Percentiles rank a stretch among this genome's conserved stretches.
Evolutionary conservation across 306 rosid species (phyloP).

Genomic region (Lupinus albus): DNA sequence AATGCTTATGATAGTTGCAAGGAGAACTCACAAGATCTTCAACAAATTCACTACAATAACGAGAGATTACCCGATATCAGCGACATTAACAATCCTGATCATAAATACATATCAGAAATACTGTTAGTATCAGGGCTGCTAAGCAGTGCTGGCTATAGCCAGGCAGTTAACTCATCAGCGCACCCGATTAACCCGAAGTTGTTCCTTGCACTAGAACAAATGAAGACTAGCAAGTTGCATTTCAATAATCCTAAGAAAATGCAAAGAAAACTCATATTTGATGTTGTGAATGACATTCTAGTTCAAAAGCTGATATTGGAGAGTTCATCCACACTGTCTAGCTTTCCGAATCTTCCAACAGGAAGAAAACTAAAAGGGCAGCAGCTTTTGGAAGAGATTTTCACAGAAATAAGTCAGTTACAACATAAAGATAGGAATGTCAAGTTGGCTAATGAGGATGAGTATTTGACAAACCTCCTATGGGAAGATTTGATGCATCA

Average conservation of each 20-base stretch:
- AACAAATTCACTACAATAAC: conserved; percentile 39
- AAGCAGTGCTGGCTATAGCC: conserved; percentile 45
- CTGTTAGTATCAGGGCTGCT: conserved; percentile 65
- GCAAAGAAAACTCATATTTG: conserved; percentile 76
- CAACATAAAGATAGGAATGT: conserved; percentile 45
- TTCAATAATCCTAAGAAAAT: conserved; percentile 39
- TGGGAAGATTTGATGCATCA: conserved; percentile 54
- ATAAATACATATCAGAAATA: conserved; percentile 77
- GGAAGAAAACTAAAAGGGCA: conserved; percentile 53
- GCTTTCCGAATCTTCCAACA: conserved; percentile 44
- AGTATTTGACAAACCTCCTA: conserved; percentile 48
- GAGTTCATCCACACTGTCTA: conserved; percentile 52
- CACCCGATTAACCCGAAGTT: conserved; percentile 56
- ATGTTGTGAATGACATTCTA: conserved; percentile 68
- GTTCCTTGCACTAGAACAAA: conserved; percentile 72
- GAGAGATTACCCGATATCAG: conserved; percentile 43
- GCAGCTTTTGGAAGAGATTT: conserved; percentile 58
- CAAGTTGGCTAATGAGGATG: conserved; percentile 50
- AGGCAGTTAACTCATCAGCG: conserved; percentile 48
- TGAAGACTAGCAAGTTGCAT: conserved; percentile 43
- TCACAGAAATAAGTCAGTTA: conserved; percentile 68
- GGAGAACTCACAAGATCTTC: conserved; percentile 48
- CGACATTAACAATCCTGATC: conserved; percentile 59
- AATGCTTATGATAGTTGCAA: conserved; percentile 45
- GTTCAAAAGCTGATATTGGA: conserved; percentile 51